These are phyloP conservation scores for Pseudocercospora fijiensis DNA, from an alignment of 2,329 filamentous ascomycete species.

Conservation along the genomic window DNA sequence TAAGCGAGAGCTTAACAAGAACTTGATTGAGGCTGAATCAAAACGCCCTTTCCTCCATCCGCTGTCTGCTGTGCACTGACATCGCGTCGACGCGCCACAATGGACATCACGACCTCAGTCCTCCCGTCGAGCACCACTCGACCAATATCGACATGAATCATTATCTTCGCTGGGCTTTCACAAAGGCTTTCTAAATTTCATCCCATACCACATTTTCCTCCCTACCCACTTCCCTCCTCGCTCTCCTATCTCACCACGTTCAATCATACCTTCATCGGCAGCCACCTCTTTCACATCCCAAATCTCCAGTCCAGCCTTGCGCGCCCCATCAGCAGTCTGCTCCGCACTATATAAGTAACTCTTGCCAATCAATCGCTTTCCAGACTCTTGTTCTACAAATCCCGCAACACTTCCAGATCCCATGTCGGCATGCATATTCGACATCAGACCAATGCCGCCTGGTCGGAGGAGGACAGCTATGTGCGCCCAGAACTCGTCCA, in stretches of 20 bases:
- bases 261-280: background rate
- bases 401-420: conserved; percentile 60
- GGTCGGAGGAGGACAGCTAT: conserved; percentile 45
- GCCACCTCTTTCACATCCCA: conserved; percentile 17
- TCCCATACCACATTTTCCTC: background rate
- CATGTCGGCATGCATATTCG: conserved; percentile 69
- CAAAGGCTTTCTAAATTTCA: conserved; percentile 1
- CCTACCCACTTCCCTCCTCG: background rate
- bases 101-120: too few relatives aligned
- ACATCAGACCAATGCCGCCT: conserved; percentile 57
- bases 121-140: too few relatives aligned
- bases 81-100: too few relatives aligned
- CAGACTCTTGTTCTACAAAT: conserved; percentile 55
- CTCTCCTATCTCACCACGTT: background rate
- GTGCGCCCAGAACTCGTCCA: conserved; percentile 52
- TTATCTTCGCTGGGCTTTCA: background rate
- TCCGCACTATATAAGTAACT: conserved; percentile 58
- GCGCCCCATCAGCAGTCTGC: conserved; percentile 54
- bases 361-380: conserved; percentile 58
- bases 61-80: too few relatives aligned
- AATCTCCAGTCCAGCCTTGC: conserved; percentile 35
- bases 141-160: too few relatives aligned
- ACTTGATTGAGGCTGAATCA: background rate
- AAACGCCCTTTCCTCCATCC: background rate
- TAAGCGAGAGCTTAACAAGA: background rate